These are phyloP conservation scores for Dryas octopetala DNA, from an alignment of 306 rosid genomes.

Conservation along the genomic window DNA sequence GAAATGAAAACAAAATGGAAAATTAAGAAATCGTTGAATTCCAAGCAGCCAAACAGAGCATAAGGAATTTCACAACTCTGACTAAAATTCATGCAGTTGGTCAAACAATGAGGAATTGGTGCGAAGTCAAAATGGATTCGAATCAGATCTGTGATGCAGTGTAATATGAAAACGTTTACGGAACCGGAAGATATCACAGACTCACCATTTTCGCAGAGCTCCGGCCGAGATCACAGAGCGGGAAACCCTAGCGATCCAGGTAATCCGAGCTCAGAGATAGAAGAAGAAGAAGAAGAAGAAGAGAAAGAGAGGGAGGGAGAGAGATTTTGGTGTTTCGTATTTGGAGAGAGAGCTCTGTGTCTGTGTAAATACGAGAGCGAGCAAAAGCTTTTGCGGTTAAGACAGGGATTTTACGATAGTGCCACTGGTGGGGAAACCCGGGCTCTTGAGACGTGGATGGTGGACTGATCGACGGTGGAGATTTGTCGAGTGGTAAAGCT, in stretches of 20 bases:
- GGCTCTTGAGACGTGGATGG: not conserved
- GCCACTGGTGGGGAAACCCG: conserved; percentile 37
- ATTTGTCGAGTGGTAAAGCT: not conserved
- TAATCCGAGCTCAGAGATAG: conserved; percentile 37
- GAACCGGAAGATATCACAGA: conserved; percentile 29
- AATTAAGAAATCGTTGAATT: not conserved
- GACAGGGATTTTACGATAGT: conserved; percentile 44
- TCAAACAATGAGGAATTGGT: conserved; percentile 21
- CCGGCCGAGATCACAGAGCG: conserved; percentile 35
- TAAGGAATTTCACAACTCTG: conserved; percentile 19
- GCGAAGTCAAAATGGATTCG: conserved; percentile 45
- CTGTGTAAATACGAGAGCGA: conserved; percentile 32
- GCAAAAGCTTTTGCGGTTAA: conserved; percentile 43
- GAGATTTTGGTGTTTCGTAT: not conserved
- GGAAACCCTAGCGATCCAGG: conserved; percentile 40
- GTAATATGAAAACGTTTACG: conserved; percentile 24
- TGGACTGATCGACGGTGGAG: conserved; percentile 5
- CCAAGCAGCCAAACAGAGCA: conserved; percentile 19
- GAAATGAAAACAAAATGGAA: conserved; percentile 4
- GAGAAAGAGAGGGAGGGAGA: conserved; percentile 21
- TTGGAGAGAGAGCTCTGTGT: not conserved
- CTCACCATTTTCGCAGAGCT: conserved; percentile 78
- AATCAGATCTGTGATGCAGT: conserved; percentile 61
- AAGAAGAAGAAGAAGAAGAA: conserved; percentile 22
- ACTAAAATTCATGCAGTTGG: conserved; percentile 17